A percentile compares a stretch with the other conserved stretches of the same genome.
Conservation (phyloP, 257 asterid genomes). For the Solanum pinnatisectum region DNA sequence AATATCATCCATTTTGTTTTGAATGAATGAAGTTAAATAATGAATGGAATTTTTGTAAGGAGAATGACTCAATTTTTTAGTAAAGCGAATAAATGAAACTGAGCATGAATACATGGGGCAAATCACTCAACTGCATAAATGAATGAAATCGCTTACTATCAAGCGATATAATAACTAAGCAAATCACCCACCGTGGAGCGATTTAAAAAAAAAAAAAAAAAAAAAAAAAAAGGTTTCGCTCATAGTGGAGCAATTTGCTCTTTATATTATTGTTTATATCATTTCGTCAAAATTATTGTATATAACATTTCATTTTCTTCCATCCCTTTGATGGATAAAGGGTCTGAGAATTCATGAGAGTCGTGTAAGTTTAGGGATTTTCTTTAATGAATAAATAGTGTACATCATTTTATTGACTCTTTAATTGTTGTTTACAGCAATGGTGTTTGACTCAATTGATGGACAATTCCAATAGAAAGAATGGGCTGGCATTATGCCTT, state of each 20-base stretch:
- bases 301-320: not conserved
- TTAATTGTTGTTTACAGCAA: constrained; percentile 4
- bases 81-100: no score
- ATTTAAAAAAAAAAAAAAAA: no score
- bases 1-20: no score
- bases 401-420: not conserved
- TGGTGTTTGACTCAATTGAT: not conserved
- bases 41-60: no score
- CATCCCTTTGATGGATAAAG: not conserved
- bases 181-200: not conserved
- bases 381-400: not conserved
- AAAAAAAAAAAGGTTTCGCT: not conserved
- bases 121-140: no score
- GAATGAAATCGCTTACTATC: no score
- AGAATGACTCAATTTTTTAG: no score
- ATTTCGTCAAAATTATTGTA: not conserved
- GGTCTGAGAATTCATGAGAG: constrained; percentile 3
- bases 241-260: not conserved
- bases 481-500: not conserved
- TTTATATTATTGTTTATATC: no score
- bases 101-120: no score
- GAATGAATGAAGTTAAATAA: no score
- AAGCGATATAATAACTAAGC: no score
- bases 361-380: constrained; percentile 2
- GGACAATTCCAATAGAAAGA: not conserved